Evolutionary conservation across 2,329 filamentous ascomycete species (phyloP).

Genomic region (Akanthomyces dipterigenus): DNA sequence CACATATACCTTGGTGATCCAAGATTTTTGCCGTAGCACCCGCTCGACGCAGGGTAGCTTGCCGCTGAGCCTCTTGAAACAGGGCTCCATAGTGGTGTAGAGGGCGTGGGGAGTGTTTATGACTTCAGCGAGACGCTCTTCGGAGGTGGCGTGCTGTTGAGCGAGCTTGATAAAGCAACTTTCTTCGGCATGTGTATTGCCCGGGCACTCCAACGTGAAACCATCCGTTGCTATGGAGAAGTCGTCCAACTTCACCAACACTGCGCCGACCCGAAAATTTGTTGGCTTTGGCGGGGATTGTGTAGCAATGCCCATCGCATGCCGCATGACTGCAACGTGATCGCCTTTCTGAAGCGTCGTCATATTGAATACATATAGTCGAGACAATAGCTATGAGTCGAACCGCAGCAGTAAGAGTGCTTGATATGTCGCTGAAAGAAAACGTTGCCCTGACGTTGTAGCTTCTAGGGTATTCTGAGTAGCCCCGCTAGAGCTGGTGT

Average conservation of each 20-base stretch:
- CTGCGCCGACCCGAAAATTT: conserved; percentile 91
- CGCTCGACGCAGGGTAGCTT: conserved; percentile 74
- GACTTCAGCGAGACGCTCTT: conserved; percentile 45
- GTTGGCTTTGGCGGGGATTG: conserved; percentile 79
- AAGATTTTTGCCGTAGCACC: conserved; percentile 56
- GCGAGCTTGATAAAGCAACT: conserved; percentile 76
- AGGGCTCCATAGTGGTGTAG: conserved; percentile 93
- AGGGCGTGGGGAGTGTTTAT: conserved; percentile 40
- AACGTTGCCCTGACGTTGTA: neutral
- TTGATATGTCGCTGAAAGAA: neutral
- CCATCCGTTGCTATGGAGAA: conserved; percentile 67
- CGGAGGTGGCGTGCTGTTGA: conserved; percentile 37
- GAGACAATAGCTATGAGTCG: neutral
- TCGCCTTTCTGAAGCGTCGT: conserved; percentile 24
- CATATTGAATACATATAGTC: neutral
- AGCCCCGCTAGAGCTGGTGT: neutral
- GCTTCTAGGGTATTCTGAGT: neutral
- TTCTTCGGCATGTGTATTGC: conserved; percentile 96
- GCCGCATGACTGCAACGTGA: conserved; percentile 51
- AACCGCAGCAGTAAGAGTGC: too few species aligned
- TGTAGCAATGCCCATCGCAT: conserved; percentile 68
- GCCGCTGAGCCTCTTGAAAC: conserved; percentile 65
- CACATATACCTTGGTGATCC: conserved; percentile 73
- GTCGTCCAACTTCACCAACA: conserved; percentile 58
- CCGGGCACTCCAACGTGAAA: conserved; percentile 82